Percentiles rank a stretch among this genome's conserved stretches.
Evolutionary conservation across 2,329 filamentous ascomycete species (phyloP).

Genomic region (Beauveria medogensis): DNA sequence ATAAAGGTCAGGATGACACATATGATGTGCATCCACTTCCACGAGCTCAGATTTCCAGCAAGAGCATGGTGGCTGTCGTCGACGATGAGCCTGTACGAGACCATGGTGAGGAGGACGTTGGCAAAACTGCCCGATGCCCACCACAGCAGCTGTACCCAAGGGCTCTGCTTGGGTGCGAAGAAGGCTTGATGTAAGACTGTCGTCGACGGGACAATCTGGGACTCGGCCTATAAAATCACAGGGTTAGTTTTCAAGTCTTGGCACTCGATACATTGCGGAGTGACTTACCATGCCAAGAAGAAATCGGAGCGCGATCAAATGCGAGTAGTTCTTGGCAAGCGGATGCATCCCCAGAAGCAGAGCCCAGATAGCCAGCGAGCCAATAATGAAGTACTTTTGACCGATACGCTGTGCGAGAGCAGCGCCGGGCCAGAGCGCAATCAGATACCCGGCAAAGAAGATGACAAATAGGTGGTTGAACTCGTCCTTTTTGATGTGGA

Average conservation of each 20-base stretch:
- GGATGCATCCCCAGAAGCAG: conserved; percentile 18
- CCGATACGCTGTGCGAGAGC: conserved; percentile 17
- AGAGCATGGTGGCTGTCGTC: conserved; percentile 14
- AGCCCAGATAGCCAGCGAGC: conserved; percentile 17
- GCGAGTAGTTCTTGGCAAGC: conserved; percentile 16
- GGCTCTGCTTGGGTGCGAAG: conserved; percentile 21
- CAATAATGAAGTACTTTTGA: conserved; percentile 18
- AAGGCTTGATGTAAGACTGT: conserved; percentile 22
- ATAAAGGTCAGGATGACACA: conserved; percentile 47
- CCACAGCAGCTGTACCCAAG: conserved; percentile 22
- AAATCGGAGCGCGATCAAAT: conserved; percentile 17
- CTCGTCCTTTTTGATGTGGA: conserved; percentile 16
- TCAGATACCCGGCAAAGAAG: conserved; percentile 18
- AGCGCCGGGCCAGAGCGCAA: conserved; percentile 19
- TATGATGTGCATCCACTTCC: conserved; percentile 48
- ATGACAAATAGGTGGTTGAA: conserved; percentile 18
- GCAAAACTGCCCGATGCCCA: conserved; percentile 21
- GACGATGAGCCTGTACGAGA: conserved; percentile 20
- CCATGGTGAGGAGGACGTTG: conserved; percentile 22
- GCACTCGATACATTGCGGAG: neutral
- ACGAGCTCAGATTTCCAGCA: conserved; percentile 15
- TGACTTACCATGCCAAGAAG: conserved; percentile 17
- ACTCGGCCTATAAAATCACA: conserved; percentile 16
- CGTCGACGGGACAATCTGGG: conserved; percentile 21
- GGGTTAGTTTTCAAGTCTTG: neutral